These are phyloP conservation scores for Sugiyamaella valdiviana DNA, from an alignment of 805 yeast species.

Conservation along the genomic window DNA sequence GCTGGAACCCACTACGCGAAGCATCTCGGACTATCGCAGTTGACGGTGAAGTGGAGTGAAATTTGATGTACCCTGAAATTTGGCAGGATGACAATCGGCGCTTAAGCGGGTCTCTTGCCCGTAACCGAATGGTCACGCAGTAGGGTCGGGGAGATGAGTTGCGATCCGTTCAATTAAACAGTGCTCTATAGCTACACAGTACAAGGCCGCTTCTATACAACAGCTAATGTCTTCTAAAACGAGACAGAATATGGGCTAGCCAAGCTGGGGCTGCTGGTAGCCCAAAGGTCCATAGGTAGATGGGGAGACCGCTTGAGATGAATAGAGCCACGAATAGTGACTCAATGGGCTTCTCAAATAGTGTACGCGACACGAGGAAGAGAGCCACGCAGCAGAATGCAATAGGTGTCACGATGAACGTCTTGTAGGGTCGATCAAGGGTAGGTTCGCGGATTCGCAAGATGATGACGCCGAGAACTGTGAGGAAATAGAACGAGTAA, in stretches of 20 bases:
- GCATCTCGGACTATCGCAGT: neutral
- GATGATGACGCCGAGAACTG: slow-evolving; percentile 35
- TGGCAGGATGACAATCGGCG: too few species aligned
- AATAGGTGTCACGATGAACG: slow-evolving; percentile 34
- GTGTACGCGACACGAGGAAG: slow-evolving; percentile 30
- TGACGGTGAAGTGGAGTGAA: neutral
- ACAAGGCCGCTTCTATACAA: too few species aligned
- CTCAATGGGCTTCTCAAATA: slow-evolving; percentile 32
- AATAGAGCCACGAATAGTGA: slow-evolving; percentile 27
- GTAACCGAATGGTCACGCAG: too few species aligned
- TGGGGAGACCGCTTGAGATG: slow-evolving; percentile 28
- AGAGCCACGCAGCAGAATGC: slow-evolving; percentile 35
- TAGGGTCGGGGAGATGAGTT: too few species aligned
- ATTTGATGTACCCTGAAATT: too few species aligned
- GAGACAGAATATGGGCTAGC: neutral
- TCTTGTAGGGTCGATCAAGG: slow-evolving; percentile 34
- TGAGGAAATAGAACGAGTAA: slow-evolving; percentile 30
- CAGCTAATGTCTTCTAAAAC: neutral
- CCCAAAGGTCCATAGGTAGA: slow-evolving; percentile 21
- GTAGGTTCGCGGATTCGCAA: slow-evolving; percentile 32
- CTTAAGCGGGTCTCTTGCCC: too few species aligned
- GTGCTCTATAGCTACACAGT: too few species aligned
- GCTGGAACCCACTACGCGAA: neutral
- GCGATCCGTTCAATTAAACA: too few species aligned
- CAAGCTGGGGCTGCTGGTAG: neutral